Conservation (phyloP, 331 rosid genomes). For the Ulmus americana region DNA sequence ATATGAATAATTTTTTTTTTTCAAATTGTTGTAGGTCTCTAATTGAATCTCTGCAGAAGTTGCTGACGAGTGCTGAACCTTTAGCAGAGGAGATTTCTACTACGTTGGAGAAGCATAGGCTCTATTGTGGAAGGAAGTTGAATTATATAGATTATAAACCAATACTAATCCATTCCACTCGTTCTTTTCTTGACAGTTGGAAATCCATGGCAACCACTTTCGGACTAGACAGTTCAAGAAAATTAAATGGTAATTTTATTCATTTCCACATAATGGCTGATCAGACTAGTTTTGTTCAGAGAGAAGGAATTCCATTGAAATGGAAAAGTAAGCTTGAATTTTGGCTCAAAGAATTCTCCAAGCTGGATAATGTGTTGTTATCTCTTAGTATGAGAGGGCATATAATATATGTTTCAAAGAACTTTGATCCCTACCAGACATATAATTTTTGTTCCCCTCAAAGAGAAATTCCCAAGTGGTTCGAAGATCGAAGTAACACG, state of each 20-base stretch:
- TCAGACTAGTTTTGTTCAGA: background rate
- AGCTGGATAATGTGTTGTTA: background rate
- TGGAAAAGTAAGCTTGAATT: background rate
- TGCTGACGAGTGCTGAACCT: background rate
- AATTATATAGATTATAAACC: background rate
- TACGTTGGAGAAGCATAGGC: background rate
- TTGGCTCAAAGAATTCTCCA: background rate
- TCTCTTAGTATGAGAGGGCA: background rate
- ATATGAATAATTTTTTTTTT: background rate
- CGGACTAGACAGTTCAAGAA: background rate
- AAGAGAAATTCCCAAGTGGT: background rate
- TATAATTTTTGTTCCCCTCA: conserved; percentile 10
- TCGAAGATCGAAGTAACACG: background rate
- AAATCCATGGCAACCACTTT: background rate
- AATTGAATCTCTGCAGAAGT: background rate
- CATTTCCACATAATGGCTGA: background rate
- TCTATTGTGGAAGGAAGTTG: too few species aligned
- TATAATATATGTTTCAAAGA: background rate
- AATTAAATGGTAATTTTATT: background rate
- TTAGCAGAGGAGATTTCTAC: background rate
- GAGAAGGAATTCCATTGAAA: background rate
- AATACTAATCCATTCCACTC: background rate
- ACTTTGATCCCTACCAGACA: background rate
- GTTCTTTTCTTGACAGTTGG: background rate
- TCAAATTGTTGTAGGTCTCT: background rate